Conservation (phyloP, 2,329 filamentous ascomycete genomes). For the Fusarium drepaniforme region DNA sequence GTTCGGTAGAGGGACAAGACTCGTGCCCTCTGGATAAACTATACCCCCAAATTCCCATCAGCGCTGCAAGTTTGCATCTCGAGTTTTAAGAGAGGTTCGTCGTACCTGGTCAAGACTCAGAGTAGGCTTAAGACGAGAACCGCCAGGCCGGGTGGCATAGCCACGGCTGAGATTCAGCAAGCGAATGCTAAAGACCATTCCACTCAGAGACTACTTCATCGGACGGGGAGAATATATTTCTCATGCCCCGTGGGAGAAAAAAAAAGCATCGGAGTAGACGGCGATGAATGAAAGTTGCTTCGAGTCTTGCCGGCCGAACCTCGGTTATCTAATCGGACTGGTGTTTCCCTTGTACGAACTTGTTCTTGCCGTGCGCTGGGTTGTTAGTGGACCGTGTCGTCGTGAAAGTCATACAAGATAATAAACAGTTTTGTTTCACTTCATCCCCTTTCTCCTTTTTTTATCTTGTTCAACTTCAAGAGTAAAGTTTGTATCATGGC, state of each 20-base stretch:
- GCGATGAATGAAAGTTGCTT: conserved; percentile 31
- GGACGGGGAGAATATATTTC: conserved; percentile 7
- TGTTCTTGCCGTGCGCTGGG: background rate
- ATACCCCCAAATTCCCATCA: conserved; percentile 10
- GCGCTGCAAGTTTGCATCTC: background rate
- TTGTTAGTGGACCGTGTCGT: conserved; percentile 29
- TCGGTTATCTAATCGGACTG: conserved; percentile 31
- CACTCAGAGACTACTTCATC: conserved; percentile 37
- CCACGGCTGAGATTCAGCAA: conserved; percentile 48
- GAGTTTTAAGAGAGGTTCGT: background rate
- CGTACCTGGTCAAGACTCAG: conserved; percentile 71
- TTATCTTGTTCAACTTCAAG: background rate
- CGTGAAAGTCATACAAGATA: background rate
- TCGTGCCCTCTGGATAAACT: conserved; percentile 71
- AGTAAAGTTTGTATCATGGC: conserved; percentile 17
- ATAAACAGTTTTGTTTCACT: background rate
- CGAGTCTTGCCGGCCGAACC: conserved; percentile 28
- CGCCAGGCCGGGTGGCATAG: conserved; percentile 49
- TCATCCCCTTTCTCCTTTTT: background rate
- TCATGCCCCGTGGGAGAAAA: conserved; percentile 9
- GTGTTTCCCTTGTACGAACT: background rate
- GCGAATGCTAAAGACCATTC: conserved; percentile 44
- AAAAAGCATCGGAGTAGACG: background rate
- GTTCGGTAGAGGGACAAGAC: conserved; percentile 69
- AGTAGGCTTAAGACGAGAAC: conserved; percentile 50